Conservation (phyloP, 345 rosid genomes). For the Sapria himalayana region DNA sequence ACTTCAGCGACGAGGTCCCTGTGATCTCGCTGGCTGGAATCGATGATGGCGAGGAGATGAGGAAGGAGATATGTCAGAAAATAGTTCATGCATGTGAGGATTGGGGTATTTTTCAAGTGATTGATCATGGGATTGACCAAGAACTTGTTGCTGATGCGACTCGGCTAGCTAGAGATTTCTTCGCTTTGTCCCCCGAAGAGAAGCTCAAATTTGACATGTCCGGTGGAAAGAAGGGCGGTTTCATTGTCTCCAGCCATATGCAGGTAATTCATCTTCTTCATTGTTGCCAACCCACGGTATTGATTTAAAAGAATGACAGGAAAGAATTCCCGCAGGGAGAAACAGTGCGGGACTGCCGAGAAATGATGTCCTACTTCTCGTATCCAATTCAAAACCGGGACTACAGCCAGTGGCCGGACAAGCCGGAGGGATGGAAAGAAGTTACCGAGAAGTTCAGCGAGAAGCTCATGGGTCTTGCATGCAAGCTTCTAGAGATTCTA, state of each 20-base stretch:
- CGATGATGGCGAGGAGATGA: conserved; percentile 29
- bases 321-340: conserved; percentile 39
- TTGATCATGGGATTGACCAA: conserved; percentile 68
- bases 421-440: conserved; percentile 66
- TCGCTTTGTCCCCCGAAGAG: conserved; percentile 56
- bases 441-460: conserved; percentile 57
- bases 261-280: conserved; percentile 32
- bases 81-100: conserved; percentile 86
- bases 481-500: conserved; percentile 61
- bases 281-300: neutral
- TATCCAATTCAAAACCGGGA: conserved; percentile 55
- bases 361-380: conserved; percentile 84
- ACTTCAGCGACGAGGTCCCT: conserved; percentile 60
- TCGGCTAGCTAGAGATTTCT: conserved; percentile 56
- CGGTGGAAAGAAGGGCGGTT: conserved; percentile 92
- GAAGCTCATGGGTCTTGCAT: conserved; percentile 51
- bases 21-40: conserved; percentile 63
- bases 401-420: conserved; percentile 84
- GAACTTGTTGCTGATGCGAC: conserved; percentile 40
- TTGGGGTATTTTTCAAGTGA: conserved; percentile 82
- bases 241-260: conserved; percentile 90
- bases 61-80: conserved; percentile 42
- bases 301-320: neutral
- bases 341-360: conserved; percentile 83
- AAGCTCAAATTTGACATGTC: conserved; percentile 82